These are phyloP conservation scores for Hydnomerulius pinastri DNA, from an alignment of 768 basidiomycete species.

Conservation along the genomic window DNA sequence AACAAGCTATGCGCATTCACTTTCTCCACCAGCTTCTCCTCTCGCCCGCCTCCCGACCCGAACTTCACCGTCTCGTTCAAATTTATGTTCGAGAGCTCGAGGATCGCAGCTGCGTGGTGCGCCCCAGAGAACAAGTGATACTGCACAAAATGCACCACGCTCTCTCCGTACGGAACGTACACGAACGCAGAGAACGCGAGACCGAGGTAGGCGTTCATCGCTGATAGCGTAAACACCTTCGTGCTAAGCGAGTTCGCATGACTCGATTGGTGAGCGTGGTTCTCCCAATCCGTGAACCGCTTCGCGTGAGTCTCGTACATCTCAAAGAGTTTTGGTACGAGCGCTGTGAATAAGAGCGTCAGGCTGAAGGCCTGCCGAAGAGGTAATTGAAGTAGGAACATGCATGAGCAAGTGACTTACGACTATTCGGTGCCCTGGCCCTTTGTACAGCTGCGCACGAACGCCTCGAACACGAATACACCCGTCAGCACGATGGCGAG, in stretches of 20 bases:
- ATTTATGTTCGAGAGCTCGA: too few species aligned
- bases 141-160: constrained; percentile 51
- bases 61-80: constrained; percentile 18
- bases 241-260: too few species aligned
- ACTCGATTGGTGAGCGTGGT: too few species aligned
- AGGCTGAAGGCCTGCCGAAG: constrained; percentile 66
- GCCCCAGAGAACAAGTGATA: not conserved
- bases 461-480: constrained; percentile 84
- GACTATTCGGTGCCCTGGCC: too few species aligned
- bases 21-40: constrained; percentile 10
- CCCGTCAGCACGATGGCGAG: constrained; percentile 67
- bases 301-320: constrained; percentile 67
- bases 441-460: constrained; percentile 84
- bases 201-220: too few species aligned
- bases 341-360: constrained; percentile 72
- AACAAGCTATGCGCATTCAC: constrained; percentile 33
- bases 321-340: constrained; percentile 75
- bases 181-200: too few species aligned
- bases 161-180: constrained; percentile 84
- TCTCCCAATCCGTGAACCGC: too few species aligned
- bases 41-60: constrained; percentile 20
- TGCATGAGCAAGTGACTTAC: not conserved
- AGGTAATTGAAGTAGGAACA: not conserved
- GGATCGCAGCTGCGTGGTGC: too few species aligned
- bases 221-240: too few species aligned